Evolutionary conservation across 1,284 basidiomycete genomes (phyloP), one percentile per base, ranked within the genome.

Genomic region (Flammula alnicola): DNA sequence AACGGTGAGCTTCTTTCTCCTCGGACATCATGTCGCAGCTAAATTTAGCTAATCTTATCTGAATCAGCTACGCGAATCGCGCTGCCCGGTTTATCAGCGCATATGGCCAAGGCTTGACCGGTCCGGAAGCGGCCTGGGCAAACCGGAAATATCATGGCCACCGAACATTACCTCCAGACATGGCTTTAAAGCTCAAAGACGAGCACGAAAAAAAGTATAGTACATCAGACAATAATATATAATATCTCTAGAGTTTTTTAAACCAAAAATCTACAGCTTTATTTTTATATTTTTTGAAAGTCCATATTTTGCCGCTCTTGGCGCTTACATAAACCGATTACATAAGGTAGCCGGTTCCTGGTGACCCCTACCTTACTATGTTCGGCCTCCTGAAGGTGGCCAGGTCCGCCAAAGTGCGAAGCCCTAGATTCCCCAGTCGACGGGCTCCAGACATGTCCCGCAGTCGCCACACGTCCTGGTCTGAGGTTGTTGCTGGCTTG

Each of bases 51-150:
- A 39, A 45, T 23, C 35, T 41, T 22, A 33, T 38, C 27, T 8
- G 48, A 10, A 47, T 39, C 47, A 62, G 55, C 46, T 62, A 63
- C 53, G 54, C 51, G 7, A 62, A 62, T 31, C 40, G 39, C 3
- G 41, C 55, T 10, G 55, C 59, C n/a, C 9, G 42, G 4, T 64
- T 62, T 47, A 64, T 64, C 38, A 47, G 30, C 12, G 47, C 52
- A 1, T 62, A 61, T 44, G 33, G 39, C 6, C 47, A 54, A 26
- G 55, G 59, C 11, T 47, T 62, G 8, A 30, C 47, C 29, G 55
- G 61, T 27, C 32, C 51, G 8, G 53, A 60, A 33, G 57, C 54
- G 30, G 54, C 41, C 1, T 57, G 50, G 59, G 49, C 44, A 37
- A 59, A 59, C 32, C 22, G 19, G 27, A 60, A 43, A 43, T 36